Conservation (phyloP, 202 grass and related monocot genomes). For the Cymbopogon flexuosus region DNA sequence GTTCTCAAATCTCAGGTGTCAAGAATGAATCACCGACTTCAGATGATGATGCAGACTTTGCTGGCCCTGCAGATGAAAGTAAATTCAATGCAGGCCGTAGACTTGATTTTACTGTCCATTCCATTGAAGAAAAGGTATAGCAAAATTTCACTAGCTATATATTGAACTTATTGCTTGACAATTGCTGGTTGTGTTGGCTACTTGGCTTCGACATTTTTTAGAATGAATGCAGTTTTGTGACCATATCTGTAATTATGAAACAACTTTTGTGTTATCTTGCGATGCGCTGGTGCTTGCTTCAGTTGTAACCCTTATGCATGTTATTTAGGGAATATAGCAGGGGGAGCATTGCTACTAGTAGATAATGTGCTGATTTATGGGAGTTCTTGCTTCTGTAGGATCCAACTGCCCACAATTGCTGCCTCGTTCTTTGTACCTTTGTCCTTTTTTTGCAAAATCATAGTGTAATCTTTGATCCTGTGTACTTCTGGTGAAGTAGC, state of each 20-base stretch:
- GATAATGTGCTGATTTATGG: neutral
- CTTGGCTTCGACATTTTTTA: neutral
- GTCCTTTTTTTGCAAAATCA: neutral
- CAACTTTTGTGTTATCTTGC: neutral
- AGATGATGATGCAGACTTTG: constrained; percentile 49
- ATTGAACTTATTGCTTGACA: constrained; percentile 21
- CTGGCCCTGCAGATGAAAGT: constrained; percentile 33
- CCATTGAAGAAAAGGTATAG: constrained; percentile 97
- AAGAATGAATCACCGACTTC: constrained; percentile 55
- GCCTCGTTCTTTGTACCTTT: neutral
- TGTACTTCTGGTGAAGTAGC: neutral
- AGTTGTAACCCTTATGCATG: neutral
- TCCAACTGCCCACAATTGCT: neutral
- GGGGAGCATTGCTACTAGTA: neutral
- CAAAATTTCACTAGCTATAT: constrained; percentile 18
- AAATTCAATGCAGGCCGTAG: constrained; percentile 63
- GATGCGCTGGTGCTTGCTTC: neutral
- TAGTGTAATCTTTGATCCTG: constrained; percentile 1
- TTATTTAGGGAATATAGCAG: neutral
- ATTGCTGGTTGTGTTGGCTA: neutral
- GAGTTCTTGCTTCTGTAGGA: neutral
- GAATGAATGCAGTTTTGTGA: neutral
- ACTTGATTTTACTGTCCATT: constrained; percentile 93
- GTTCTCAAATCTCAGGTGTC: constrained; percentile 37
- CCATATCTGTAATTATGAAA: neutral